Conservation (phyloP, 1,139 yeast genomes). For the Zygoascus meyerae region DNA sequence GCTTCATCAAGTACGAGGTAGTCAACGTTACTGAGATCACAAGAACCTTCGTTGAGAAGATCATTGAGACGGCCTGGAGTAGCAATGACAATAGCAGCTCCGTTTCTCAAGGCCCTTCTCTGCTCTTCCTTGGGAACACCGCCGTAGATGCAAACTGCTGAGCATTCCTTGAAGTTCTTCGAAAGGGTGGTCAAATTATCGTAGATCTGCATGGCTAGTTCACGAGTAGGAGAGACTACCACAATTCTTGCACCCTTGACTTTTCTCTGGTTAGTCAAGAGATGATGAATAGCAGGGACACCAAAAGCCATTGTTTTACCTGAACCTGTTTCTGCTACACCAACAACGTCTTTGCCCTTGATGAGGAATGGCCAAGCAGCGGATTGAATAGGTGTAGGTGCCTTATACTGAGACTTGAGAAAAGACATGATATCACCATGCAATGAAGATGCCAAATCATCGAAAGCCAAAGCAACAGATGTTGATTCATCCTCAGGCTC, state of each 20-base stretch:
- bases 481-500: constrained; percentile 54
- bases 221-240: constrained; percentile 95
- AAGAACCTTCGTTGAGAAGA: constrained; percentile 81
- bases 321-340: constrained; percentile 98
- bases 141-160: constrained; percentile 87
- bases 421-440: constrained; percentile 50
- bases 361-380: constrained; percentile 92
- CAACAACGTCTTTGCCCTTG: constrained; percentile 78
- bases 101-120: constrained; percentile 54
- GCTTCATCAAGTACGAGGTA: constrained; percentile 94
- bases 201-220: constrained; percentile 87
- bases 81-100: constrained; percentile 74
- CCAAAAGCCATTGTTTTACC: constrained; percentile 98
- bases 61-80: constrained; percentile 97
- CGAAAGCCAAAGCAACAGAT: constrained; percentile 68
- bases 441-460: constrained; percentile 49
- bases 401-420: constrained; percentile 55
- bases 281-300: constrained; percentile 86
- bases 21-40: constrained; percentile 59
- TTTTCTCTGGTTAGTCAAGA: constrained; percentile 28
- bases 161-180: constrained; percentile 47
- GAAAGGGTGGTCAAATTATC: constrained; percentile 74
- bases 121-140: constrained; percentile 97
- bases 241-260: constrained; percentile 59
- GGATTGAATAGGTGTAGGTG: constrained; percentile 97